Percentiles rank a stretch among this genome's conserved stretches.
phyloP scores from a whole-genome alignment of 169 alveolate genomes.

The Plasmodium gonderi region DNA sequence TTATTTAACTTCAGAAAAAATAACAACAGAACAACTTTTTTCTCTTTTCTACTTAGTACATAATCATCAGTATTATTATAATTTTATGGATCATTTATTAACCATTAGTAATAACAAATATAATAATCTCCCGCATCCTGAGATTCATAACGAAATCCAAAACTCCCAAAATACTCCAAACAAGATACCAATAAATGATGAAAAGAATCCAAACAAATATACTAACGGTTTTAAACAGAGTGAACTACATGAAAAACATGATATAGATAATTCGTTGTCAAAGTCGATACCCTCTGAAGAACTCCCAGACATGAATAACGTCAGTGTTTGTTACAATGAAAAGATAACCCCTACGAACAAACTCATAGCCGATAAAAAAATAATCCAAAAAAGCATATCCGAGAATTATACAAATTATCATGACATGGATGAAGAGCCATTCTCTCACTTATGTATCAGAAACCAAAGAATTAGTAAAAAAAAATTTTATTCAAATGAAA shows the following conservation, averaged over 20 bases:
- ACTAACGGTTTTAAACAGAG: not conserved
- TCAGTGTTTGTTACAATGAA: not conserved
- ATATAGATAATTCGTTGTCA: not conserved
- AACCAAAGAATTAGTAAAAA: too few species aligned
- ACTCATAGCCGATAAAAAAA: not conserved
- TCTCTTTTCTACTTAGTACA: conserved; percentile 5
- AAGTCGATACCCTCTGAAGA: not conserved
- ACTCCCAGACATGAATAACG: not conserved
- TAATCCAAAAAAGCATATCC: not conserved
- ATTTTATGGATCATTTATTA: not conserved
- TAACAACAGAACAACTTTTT: not conserved
- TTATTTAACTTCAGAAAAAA: not conserved
- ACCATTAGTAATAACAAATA: not conserved
- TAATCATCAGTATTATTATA: not conserved
- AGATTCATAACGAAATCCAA: not conserved
- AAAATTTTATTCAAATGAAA: not conserved
- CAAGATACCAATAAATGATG: not conserved
- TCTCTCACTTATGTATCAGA: too few species aligned
- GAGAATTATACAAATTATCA: not conserved
- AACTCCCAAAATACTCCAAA: not conserved
- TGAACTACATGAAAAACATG: not conserved
- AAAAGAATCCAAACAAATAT: not conserved
- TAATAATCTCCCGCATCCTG: not conserved
- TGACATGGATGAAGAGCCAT: not conserved
- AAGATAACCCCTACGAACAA: not conserved